Evolutionary conservation across 116 monocot genomes (phyloP), one percentile per base, ranked within the genome.

Genomic region (Phalaenopsis hybrid): DNA sequence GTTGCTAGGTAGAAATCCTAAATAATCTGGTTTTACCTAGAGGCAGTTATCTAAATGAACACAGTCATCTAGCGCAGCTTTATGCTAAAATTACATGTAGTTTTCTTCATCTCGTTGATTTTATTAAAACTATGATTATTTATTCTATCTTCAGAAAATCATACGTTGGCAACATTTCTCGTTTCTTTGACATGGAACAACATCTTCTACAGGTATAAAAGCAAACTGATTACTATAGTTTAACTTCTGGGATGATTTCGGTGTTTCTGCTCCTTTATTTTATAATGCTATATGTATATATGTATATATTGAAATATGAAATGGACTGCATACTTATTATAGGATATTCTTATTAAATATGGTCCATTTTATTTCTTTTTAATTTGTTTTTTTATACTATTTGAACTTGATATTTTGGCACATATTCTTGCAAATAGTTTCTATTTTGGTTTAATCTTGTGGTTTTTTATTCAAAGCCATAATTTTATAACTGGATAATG

Each of bases 111-210:
- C 10, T 57, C 3, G 25, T 63, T 58, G 69, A 37, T 74, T 63
- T 72, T 81, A 55, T 51, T 74, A 21, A 15, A 15, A 23, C 75
- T 44, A 79, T 5, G 15, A 41, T 34, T 69, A 21, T 75, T 50
- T 51, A n/a, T n/a, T 49, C 20, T 37, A 72, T 88, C 79, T 78
- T 72, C 96, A 96, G 96, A 83, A 92, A 82, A 75, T 96, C 96
- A 20, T 96, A 96, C 75, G 77, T 96, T 79, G 96, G 96, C 57
- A 96, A 94, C 79, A 82, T 96, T 63, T 86, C 88, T 57, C 51
- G 92, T 82, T 96, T 96, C 82, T 52, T 81, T 79, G 92, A 96
- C 41, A 87, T 92, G 73, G 94, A 96, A 86, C 81, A 94, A 79
- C 89, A 90, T 85, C 88, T 96, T 55, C 84, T 74, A 23, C 85